Evolutionary conservation across 495 filamentous ascomycete genomes (phyloP), one percentile per base, ranked within the genome.

Genomic region (Aspergillus affinis): DNA sequence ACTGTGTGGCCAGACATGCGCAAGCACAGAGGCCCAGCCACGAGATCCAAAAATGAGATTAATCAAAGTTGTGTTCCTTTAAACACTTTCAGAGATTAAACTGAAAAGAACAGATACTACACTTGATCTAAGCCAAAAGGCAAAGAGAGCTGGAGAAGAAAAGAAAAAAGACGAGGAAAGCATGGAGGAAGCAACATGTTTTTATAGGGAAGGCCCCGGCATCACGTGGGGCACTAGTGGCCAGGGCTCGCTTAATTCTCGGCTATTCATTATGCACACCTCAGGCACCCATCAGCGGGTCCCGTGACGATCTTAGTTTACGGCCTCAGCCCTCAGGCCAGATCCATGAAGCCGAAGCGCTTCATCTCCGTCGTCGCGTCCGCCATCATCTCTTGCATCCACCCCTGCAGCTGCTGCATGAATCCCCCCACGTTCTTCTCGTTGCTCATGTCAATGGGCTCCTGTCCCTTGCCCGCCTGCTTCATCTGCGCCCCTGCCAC

Each of bases 51-150:
- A 91, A 90, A 92, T 91, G 81, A 82, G 86, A 83, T 84, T 90
- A 92, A 92, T 90, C 86, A 87, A 81, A 81, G 84, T 82, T 88
- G 82, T 83, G 79, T 81, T 81, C 85, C 80, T 77, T 88, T 84
- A 86, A 74, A 78, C 71, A 80, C 79, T 84, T 84, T 84, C 82
- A 84, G 82, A 83, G 81, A 84, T 93, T 92, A 93, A 91, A 93
- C 89, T 93, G 88, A 92, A 92, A 93, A 95, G 91, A 95, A 95
- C 91, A 95, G 91, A 94, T 96, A 94, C 90, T 93, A 94, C 90
- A 94, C 91, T 93, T 93, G 91, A 94, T 93, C 90, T 94, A 77
- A 80, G 81, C 80, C 75, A 80, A 78, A 75, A 74, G 79, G 75
- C 77, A 82, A 82, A 79, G 81, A 83, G 78, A 83, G 77, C 78